Conservation (phyloP, 2,329 filamentous ascomycete genomes). For the Pseudocercospora vitis region DNA sequence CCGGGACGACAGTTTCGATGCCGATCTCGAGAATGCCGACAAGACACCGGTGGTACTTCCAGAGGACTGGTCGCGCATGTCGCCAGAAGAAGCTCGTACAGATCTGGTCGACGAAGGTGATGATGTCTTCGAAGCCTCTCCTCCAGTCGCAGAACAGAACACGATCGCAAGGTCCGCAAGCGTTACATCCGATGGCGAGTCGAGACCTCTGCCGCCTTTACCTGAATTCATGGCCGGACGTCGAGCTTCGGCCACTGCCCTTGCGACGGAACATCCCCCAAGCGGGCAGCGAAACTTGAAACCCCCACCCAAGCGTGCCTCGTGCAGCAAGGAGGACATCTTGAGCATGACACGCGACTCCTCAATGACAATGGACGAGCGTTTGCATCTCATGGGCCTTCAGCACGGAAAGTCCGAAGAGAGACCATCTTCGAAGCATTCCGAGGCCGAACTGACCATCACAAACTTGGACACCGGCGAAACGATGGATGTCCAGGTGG, state of each 20-base stretch:
- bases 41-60: slow-evolving; percentile 98
- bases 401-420: slow-evolving; percentile 14
- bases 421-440: slow-evolving; percentile 27
- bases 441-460: slow-evolving; percentile 29
- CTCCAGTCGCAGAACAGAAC: slow-evolving; percentile 53
- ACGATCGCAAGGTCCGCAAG: slow-evolving; percentile 68
- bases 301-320: slow-evolving; percentile 66
- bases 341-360: slow-evolving; percentile 71
- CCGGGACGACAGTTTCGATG: slow-evolving; percentile 80
- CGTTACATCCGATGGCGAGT: slow-evolving; percentile 73
- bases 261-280: slow-evolving; percentile 70
- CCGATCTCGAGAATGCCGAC: slow-evolving; percentile 89
- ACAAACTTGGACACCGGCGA: slow-evolving; percentile 35
- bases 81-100: slow-evolving; percentile 60
- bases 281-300: slow-evolving; percentile 68
- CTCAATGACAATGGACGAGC: slow-evolving; percentile 77
- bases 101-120: slow-evolving; percentile 58
- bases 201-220: slow-evolving; percentile 81
- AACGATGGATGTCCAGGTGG: slow-evolving; percentile 24
- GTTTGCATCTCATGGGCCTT: slow-evolving; percentile 77
- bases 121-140: slow-evolving; percentile 63
- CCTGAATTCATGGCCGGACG: slow-evolving; percentile 62
- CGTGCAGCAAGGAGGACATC: slow-evolving; percentile 73
- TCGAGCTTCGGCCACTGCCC: slow-evolving; percentile 60
- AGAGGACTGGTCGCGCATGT: slow-evolving; percentile 88